Base-by-base conservation (phyloP, 2,329 filamentous ascomycete species). In the Arthrobotrys musiformis region DNA sequence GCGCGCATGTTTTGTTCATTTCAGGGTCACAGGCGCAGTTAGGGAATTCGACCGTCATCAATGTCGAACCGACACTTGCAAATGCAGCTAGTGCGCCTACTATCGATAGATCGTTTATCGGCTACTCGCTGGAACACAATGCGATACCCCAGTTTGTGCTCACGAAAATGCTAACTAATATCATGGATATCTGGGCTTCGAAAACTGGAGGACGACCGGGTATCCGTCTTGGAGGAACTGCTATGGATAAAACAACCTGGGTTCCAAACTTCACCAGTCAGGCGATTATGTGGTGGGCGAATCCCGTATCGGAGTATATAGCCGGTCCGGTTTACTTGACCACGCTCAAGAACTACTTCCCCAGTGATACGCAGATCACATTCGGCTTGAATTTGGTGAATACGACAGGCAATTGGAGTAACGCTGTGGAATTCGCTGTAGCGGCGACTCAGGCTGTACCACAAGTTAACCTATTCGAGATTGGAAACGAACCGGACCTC, bases 401-500 rank as follows among this genome's bases (percentile, higher is more conserved):
- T 46, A 17, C 33, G 8, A 70, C 73, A 9, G 46, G 60, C 15
- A 77, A 70, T 33, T 77, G 66, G 66, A 7, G 40, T 7, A 77
- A 77, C 22, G 62, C 73, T n/a, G 19, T 77, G 7, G 60, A 70
- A 3, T 77, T 77, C 35, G 73, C 73, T 6, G 30, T 66, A 1
- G 48, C 35, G 6, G 73, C 73, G 6, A 52, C 67, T 22, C 9
- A 70, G 30, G 33, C 40, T 0, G 48, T 77, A 15, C 73, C 73
- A 15, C 73, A 77, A 42, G 63, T 70, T 17, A 37, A 54, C 9
- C 15, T 44, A 4, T 70, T 67, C 15, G 73, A 77, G 42, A 67
- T 77, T 24, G 73, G 73, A 30, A 77, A 77, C 19, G 73, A 77
- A 35, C 26, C 64, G 11, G 73, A 77, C 58, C 69, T 54, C 30